Conservation (phyloP, 2,329 filamentous ascomycete genomes). For the Cordyceps cateniannulata region DNA sequence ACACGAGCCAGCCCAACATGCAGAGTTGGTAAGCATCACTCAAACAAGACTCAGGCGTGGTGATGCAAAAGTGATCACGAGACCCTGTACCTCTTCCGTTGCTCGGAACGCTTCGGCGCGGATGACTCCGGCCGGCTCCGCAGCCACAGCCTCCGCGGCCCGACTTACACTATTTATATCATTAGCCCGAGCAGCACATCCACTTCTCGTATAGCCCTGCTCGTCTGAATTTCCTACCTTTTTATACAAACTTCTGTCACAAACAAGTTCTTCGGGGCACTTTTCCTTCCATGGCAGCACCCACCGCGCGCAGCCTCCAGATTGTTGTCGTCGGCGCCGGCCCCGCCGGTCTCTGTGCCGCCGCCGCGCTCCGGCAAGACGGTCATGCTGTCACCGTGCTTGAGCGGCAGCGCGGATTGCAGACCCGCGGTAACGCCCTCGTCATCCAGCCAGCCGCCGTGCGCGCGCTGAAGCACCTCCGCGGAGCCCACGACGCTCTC, state of each 20-base stretch:
- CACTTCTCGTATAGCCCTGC: too few relatives aligned
- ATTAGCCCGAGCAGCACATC: too few relatives aligned
- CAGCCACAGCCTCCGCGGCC: neutral
- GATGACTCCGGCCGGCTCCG: neutral
- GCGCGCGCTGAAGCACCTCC: neutral
- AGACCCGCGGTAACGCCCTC: conserved; percentile 5
- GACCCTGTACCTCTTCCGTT: neutral
- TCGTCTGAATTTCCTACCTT: too few relatives aligned
- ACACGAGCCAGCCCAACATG: too few relatives aligned
- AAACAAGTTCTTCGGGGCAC: neutral
- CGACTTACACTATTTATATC: too few relatives aligned
- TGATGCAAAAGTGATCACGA: neutral
- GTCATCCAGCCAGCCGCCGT: conserved; percentile 11
- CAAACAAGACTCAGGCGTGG: too few relatives aligned
- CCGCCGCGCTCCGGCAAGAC: neutral
- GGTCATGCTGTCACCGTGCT: conserved; percentile 9
- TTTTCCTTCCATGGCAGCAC: neutral
- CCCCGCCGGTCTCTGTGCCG: conserved; percentile 8
- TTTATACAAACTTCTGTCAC: neutral
- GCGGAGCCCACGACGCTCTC: conserved; percentile 5
- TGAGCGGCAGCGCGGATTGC: neutral
- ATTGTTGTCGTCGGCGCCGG: conserved; percentile 8
- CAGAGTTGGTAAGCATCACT: too few relatives aligned
- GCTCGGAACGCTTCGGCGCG: neutral
- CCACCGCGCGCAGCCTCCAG: neutral